A percentile compares a stretch with the other conserved stretches of the same genome.
phyloP scores from a whole-genome alignment of 352 stramenopile genomes.

The Phytopythium cucurbitacearum region DNA sequence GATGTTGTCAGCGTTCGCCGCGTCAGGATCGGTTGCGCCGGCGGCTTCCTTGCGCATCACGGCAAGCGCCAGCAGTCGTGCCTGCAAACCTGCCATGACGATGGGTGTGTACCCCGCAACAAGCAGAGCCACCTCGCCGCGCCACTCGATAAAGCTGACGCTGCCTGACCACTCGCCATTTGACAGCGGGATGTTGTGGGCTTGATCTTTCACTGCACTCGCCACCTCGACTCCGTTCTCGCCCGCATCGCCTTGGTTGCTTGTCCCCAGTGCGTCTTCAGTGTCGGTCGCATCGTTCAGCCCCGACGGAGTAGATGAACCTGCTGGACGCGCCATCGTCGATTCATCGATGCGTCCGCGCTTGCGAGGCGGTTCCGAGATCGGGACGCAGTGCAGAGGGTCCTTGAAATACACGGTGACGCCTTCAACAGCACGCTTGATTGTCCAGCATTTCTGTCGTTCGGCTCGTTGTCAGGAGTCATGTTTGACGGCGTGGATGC shows the following conservation, averaged over 20 bases:
- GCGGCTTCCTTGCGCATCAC: slow-evolving; percentile 50
- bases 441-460: slow-evolving; percentile 59
- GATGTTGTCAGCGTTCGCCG: slow-evolving; percentile 24
- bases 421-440: slow-evolving; percentile 68
- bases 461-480: background rate
- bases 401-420: slow-evolving; percentile 80
- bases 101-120: slow-evolving; percentile 69
- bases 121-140: slow-evolving; percentile 68
- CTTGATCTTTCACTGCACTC: background rate
- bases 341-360: slow-evolving; percentile 50
- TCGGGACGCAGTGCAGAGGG: slow-evolving; percentile 55
- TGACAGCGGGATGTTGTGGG: slow-evolving; percentile 36
- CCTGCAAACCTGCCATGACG: slow-evolving; percentile 76
- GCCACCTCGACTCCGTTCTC: slow-evolving; percentile 14
- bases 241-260: slow-evolving; percentile 14
- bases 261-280: slow-evolving; percentile 10
- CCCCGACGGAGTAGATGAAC: background rate
- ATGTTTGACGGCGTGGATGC: background rate
- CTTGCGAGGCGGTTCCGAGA: slow-evolving; percentile 71
- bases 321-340: background rate
- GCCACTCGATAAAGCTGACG: slow-evolving; percentile 87
- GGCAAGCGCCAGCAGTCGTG: slow-evolving; percentile 68
- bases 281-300: slow-evolving; percentile 11
- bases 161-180: slow-evolving; percentile 71
- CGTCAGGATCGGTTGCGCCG: slow-evolving; percentile 6